A percentile compares a stretch with the other conserved stretches of the same genome.
Evolutionary conservation across 257 asterid species (phyloP).

Genomic region (Nicotiana tabacum): DNA sequence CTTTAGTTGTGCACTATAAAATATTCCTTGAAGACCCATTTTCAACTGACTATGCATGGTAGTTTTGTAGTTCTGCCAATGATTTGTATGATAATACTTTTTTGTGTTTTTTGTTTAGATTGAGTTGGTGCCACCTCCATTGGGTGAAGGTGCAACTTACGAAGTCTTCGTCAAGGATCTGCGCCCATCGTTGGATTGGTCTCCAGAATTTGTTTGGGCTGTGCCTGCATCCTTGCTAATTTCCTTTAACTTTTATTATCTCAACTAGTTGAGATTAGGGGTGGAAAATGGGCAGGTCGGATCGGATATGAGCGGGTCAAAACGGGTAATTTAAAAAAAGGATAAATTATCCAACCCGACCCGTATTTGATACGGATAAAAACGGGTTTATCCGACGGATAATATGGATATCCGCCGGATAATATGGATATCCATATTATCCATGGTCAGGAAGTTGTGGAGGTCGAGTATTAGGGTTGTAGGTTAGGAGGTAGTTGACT

Average conservation of each 20-base stretch:
- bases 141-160: constrained; percentile 62
- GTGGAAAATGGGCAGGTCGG: too few species aligned
- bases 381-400: too few species aligned
- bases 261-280: background rate
- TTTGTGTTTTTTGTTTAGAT: constrained; percentile 35
- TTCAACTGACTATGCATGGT: background rate
- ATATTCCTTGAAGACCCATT: background rate
- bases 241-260: background rate
- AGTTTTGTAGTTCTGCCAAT: background rate
- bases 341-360: too few species aligned
- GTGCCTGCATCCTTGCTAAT: constrained; percentile 48
- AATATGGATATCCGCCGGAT: too few species aligned
- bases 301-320: too few species aligned
- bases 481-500: too few species aligned
- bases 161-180: constrained; percentile 41
- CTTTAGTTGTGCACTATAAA: background rate
- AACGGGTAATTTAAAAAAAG: too few species aligned
- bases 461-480: too few species aligned
- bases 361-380: too few species aligned
- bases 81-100: background rate
- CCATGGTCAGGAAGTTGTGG: too few species aligned
- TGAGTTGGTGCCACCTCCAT: constrained; percentile 47
- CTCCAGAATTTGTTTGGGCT: constrained; percentile 59
- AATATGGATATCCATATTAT: too few species aligned
- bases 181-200: constrained; percentile 90